Percentiles rank a stretch among this genome's conserved stretches.
Conservation (phyloP, 495 filamentous ascomycete species). For the Choiromyces venosus region DNA sequence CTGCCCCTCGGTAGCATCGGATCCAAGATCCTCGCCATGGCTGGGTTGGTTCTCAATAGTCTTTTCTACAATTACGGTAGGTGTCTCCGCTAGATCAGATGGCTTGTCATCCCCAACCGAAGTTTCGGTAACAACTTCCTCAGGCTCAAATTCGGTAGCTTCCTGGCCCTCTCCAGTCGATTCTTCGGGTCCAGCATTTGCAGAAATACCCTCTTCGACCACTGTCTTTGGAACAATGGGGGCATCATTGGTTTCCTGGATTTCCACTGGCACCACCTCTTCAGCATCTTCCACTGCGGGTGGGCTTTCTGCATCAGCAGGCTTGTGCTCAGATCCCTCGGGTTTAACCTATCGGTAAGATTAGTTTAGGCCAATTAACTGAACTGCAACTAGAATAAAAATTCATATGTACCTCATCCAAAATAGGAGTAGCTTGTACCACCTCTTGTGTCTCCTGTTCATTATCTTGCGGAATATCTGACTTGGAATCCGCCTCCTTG, state of each 20-base stretch:
- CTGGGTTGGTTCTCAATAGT: slow-evolving; percentile 23
- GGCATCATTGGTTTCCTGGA: background rate
- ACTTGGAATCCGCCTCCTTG: background rate
- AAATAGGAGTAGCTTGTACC: background rate
- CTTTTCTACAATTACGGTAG: slow-evolving; percentile 20
- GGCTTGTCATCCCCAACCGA: slow-evolving; percentile 7
- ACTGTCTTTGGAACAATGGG: background rate
- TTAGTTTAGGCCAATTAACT: background rate
- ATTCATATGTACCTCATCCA: background rate
- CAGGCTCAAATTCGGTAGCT: background rate
- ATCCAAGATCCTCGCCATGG: slow-evolving; percentile 21
- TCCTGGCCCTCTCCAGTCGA: background rate
- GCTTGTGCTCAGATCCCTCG: background rate
- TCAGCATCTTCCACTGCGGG: background rate
- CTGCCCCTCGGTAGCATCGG: slow-evolving; percentile 11
- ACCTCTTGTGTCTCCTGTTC: background rate
- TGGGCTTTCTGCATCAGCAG: background rate
- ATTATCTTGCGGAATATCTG: background rate
- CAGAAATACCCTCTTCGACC: background rate
- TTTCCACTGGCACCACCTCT: background rate
- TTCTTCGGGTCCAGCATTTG: background rate
- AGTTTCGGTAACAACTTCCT: background rate
- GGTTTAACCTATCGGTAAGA: background rate
- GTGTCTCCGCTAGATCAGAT: background rate
- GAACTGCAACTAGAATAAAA: background rate